Percentiles rank a stretch among this genome's conserved stretches.
These are phyloP conservation scores for Cryphonectria naterciae DNA, from an alignment of 2,329 filamentous ascomycete genomes.

Conservation along the genomic window DNA sequence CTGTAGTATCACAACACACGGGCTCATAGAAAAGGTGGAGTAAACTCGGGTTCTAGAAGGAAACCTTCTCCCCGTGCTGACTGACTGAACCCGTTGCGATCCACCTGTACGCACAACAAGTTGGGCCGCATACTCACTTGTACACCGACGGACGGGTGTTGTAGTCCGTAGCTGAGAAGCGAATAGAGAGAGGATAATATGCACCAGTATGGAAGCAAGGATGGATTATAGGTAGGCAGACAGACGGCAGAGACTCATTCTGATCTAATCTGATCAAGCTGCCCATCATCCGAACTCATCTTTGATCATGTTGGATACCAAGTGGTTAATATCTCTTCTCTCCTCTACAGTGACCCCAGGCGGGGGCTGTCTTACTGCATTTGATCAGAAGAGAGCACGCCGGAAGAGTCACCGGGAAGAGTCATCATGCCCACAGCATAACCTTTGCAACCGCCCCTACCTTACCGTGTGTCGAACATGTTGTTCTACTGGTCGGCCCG, in stretches of 20 bases:
- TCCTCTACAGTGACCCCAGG: neutral
- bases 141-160: neutral
- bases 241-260: neutral
- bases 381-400: neutral
- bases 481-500: neutral
- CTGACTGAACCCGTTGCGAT: neutral
- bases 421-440: neutral
- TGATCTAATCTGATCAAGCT: neutral
- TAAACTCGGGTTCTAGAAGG: neutral
- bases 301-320: neutral
- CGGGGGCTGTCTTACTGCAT: neutral
- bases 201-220: neutral
- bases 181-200: too few species aligned
- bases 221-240: too few species aligned
- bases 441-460: neutral
- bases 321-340: neutral
- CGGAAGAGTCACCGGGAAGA: slow-evolving; percentile 1
- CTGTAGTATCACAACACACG: neutral
- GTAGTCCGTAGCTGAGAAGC: neutral
- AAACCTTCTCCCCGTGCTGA: slow-evolving; percentile 1
- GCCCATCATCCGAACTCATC: neutral
- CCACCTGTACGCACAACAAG: neutral
- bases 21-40: neutral
- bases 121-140: neutral
- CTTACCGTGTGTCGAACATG: neutral